Conservation (phyloP, 352 stramenopile species). For the Thalassiosira mediterranea region DNA sequence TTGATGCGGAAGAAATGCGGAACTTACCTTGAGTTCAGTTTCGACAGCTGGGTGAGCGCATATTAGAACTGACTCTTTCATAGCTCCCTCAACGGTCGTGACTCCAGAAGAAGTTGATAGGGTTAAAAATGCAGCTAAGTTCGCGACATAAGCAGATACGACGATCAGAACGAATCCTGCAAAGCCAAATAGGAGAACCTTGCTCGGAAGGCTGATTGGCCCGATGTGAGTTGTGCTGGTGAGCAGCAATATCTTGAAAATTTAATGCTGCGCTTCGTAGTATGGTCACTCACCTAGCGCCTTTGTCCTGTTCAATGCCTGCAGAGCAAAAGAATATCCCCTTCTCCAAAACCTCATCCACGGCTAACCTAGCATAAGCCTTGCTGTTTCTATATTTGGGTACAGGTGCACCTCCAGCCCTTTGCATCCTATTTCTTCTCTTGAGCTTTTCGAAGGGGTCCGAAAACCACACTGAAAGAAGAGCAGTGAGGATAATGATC, state of each 20-base stretch:
- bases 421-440: constrained; percentile 5
- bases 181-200: constrained; percentile 13
- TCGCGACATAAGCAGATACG: constrained; percentile 38
- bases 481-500: constrained; percentile 21
- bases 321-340: constrained; percentile 29
- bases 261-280: no score
- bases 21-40: constrained; percentile 18
- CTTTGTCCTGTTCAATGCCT: constrained; percentile 28
- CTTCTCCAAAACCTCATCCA: constrained; percentile 40
- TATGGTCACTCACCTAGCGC: no score
- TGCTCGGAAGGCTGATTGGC: not conserved
- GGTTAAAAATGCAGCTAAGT: constrained; percentile 45
- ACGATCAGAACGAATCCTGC: constrained; percentile 37
- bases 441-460: not conserved
- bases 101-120: not conserved
- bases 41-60: constrained; percentile 26
- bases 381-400: not conserved
- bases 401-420: no score
- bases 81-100: constrained; percentile 12
- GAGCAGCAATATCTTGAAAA: no score
- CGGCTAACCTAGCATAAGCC: constrained; percentile 19
- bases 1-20: no score
- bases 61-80: not conserved
- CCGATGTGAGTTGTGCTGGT: no score
- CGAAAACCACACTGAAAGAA: constrained; percentile 35